Base-by-base conservation (phyloP, 176 grass and related monocot species). In the Carex parvula region DNA sequence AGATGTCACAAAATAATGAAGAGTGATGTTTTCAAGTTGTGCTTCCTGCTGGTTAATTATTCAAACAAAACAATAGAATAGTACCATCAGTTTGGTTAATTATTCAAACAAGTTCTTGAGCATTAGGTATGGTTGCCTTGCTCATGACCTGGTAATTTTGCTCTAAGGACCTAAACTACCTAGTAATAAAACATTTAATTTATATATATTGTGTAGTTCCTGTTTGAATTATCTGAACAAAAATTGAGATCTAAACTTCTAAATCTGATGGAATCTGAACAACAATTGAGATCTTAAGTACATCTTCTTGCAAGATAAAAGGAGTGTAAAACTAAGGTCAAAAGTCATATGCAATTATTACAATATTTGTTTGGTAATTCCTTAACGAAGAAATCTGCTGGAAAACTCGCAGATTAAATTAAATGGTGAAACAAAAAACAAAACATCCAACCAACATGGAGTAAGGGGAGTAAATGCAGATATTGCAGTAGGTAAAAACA, bases 141-240 rank as follows among this genome's bases (percentile, higher is more conserved):
- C 67, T 79, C 56, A 80, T 67, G 33, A 39, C n/a, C 50, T 84
- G 79, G 64, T 37, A 71, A 74, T 79, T 56, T 64, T 33, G 32
- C 50, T 82, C 17, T 12, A 66, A 80, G 58, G 22, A 53, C 22
- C 64, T 10, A 29, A 62, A 46, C 15, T 72, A 13, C 30, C 11
- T 44, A 3, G 1, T 30, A 64, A 41, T 81, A 7, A 39, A 81
- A 77, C 22, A 77, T 30, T 54, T 13, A 76, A 52, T 55, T 6
- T 54, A 41, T 69, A 39, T 53, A 41, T 69, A 41, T 18, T 4
- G 8, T 26, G 9, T 62, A 62, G 10, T 22, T 24, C 4, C 1
- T 21, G 60, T 62, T 62, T 24, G 5, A 22, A 8, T 62, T 62
- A 21, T 62, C 5, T 62, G 65, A 69, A 41, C 33, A 32, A 41